Conservation (phyloP, 2,329 filamentous ascomycete genomes). For the Cladophialophora carrionii region DNA sequence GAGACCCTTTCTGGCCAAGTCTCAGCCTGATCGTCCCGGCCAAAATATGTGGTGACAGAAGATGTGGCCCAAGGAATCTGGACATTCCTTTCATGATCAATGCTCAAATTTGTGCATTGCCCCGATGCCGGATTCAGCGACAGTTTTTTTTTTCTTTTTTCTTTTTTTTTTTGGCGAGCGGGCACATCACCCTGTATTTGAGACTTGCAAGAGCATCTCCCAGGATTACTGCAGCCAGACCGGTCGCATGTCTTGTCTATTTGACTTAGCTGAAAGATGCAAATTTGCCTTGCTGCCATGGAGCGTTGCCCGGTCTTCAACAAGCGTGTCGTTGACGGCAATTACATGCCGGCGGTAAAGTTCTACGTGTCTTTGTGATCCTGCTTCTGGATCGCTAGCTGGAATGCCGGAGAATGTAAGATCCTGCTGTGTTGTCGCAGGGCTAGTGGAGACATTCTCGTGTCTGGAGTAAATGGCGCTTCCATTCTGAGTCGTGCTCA, state of each 20-base stretch:
- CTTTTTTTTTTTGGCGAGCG: background rate
- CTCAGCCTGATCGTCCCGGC: background rate
- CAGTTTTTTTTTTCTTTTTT: background rate
- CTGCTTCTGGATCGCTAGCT: background rate
- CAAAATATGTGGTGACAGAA: too few relatives aligned
- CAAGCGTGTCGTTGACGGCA: slow-evolving; percentile 10
- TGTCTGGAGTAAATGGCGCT: slow-evolving; percentile 9
- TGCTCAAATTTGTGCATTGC: background rate
- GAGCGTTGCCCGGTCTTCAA: background rate
- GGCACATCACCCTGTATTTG: background rate
- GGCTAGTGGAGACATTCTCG: slow-evolving; percentile 7
- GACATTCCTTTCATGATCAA: background rate
- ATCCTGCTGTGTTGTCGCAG: slow-evolving; percentile 10
- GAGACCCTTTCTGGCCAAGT: background rate
- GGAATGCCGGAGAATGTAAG: background rate
- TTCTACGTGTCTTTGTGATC: background rate
- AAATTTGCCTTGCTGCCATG: background rate
- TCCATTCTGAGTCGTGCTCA: slow-evolving; percentile 10
- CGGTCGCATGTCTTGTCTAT: too few relatives aligned
- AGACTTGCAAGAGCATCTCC: background rate
- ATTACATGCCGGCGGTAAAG: slow-evolving; percentile 8
- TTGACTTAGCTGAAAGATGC: background rate
- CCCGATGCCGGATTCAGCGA: background rate
- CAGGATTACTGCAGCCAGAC: background rate
- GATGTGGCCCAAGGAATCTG: background rate